Base-by-base conservation (phyloP, 2,329 filamentous ascomycete genomes). In the Geosmithia putterillii region DNA sequence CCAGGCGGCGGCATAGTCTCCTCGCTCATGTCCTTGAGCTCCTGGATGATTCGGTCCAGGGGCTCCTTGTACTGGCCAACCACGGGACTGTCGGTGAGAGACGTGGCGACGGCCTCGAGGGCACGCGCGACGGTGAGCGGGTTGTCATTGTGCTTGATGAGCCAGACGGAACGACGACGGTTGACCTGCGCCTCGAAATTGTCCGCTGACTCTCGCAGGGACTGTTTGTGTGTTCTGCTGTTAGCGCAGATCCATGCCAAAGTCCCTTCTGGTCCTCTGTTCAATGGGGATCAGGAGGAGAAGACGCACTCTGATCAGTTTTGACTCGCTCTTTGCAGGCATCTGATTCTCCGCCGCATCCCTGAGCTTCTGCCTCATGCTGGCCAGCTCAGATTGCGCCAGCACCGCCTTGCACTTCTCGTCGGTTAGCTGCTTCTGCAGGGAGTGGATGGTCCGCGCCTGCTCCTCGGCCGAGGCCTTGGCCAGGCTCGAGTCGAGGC, bases 151-250 rank as follows among this genome's bases (percentile, higher is more conserved):
- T 60, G 57, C 45, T 59, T 60, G 51, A 57, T 57, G 45, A 58
- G 47, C 60, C 60, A 63, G 40, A 63, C 54, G 6, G 57, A 54
- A 40, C 55, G 60, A 4, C 59, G 53, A 38, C 56, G 57, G 46
- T 60, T 63, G 46, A 61, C 53, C 43, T 64, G 60, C 21, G 57
- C 58, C 46, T 64, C 58, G 6, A 64, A 51, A 22, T 60, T 53
- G 38, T 55, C n/a, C n/a, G n/a, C n/a, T n/a, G n/a, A n/a, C n/a
- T n/a, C n/a, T n/a, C n/a, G n/a, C n/a, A n/a, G n/a, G n/a, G n/a
- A n/a, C 18, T 20, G 7, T 23, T 7, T 37, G 18, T 19, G 41
- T 38, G 8, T 21, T 19, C 6, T 22, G 34, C 3, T 15, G 7
- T 10, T 22, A 20, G 19, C 12, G 17, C 0, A 21, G 18, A 21